A percentile compares a stretch with the other conserved stretches of the same genome.
These are phyloP conservation scores for Fraxinus pennsylvanica DNA, from an alignment of 257 asterid genomes.

Conservation along the genomic window DNA sequence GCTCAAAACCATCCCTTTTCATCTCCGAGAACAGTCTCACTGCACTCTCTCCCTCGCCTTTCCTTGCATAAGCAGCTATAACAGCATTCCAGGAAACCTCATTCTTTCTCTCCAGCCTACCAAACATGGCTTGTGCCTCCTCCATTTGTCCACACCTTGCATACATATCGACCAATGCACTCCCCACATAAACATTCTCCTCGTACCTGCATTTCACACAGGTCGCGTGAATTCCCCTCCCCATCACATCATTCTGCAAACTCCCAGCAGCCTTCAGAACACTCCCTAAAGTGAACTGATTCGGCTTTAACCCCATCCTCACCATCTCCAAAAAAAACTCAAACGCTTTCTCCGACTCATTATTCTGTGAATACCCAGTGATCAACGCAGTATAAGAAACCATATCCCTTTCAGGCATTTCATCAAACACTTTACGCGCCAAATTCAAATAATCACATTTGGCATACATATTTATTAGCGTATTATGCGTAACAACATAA, in stretches of 20 bases:
- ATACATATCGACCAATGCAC: slow-evolving; percentile 81
- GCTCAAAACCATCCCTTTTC: slow-evolving; percentile 58
- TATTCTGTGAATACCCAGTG: slow-evolving; percentile 67
- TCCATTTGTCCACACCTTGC: slow-evolving; percentile 55
- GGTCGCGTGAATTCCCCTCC: slow-evolving; percentile 60
- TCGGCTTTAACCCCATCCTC: slow-evolving; percentile 53
- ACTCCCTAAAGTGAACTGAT: slow-evolving; percentile 77
- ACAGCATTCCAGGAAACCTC: slow-evolving; percentile 85
- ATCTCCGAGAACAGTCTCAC: slow-evolving; percentile 58
- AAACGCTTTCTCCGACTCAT: slow-evolving; percentile 45
- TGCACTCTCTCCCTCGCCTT: slow-evolving; percentile 56
- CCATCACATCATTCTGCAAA: slow-evolving; percentile 39
- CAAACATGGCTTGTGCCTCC: slow-evolving; percentile 54
- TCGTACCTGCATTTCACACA: slow-evolving; percentile 60
- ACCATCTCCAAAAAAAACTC: slow-evolving; percentile 51
- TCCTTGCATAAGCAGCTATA: slow-evolving; percentile 76
- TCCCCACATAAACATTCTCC: slow-evolving; percentile 65
- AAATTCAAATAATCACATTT: slow-evolving; percentile 53
- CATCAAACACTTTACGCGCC: slow-evolving; percentile 69
- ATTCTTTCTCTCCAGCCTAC: slow-evolving; percentile 48
- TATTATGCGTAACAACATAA: slow-evolving; percentile 42
- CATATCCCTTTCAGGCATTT: slow-evolving; percentile 68
- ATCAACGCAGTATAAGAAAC: slow-evolving; percentile 77
- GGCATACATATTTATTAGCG: slow-evolving; percentile 54
- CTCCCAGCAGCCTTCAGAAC: slow-evolving; percentile 67